A percentile compares a stretch with the other conserved stretches of the same genome.
phyloP scores from a whole-genome alignment of 2,329 filamentous ascomycete genomes.

The Aspergillus floridensis region DNA sequence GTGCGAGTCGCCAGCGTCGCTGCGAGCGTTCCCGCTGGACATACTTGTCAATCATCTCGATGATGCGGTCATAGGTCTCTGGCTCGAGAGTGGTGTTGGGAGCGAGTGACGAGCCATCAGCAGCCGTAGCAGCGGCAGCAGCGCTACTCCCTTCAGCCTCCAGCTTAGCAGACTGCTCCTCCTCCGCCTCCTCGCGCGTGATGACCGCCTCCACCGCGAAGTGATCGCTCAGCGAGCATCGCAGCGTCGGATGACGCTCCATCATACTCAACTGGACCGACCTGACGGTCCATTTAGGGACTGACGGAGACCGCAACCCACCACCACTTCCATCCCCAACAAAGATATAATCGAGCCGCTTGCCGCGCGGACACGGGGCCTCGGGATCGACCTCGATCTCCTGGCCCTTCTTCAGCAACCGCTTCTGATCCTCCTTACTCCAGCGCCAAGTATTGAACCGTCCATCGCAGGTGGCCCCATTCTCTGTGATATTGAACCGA shows the following conservation, averaged over 20 bases:
- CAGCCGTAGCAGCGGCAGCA: neutral
- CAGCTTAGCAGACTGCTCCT: slow-evolving; percentile 15
- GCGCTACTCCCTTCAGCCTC: neutral
- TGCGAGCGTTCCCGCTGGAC: slow-evolving; percentile 68
- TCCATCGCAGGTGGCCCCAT: slow-evolving; percentile 84
- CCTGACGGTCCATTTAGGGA: slow-evolving; percentile 65
- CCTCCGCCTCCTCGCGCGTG: slow-evolving; percentile 32
- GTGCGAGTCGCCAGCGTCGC: slow-evolving; percentile 65
- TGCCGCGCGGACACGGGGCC: slow-evolving; percentile 69
- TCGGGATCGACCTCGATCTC: slow-evolving; percentile 64
- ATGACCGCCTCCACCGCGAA: slow-evolving; percentile 87
- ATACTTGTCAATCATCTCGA: slow-evolving; percentile 69
- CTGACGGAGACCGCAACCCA: too few relatives aligned
- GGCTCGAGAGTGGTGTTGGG: slow-evolving; percentile 40
- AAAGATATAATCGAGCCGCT: slow-evolving; percentile 94
- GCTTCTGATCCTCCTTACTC: slow-evolving; percentile 68
- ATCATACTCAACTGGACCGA: slow-evolving; percentile 74
- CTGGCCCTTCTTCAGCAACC: slow-evolving; percentile 59
- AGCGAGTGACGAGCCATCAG: slow-evolving; percentile 12
- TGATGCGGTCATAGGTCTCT: slow-evolving; percentile 67
- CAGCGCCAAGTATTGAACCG: slow-evolving; percentile 92
- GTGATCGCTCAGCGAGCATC: slow-evolving; percentile 89
- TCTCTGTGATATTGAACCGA: slow-evolving; percentile 71
- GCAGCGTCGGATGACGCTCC: slow-evolving; percentile 72
- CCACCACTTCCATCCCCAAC: slow-evolving; percentile 56